A percentile compares a stretch with the other conserved stretches of the same genome.
These are phyloP conservation scores for Axilococcus clingmanii DNA, from an alignment of 139 green algal species.

Conservation along the genomic window DNA sequence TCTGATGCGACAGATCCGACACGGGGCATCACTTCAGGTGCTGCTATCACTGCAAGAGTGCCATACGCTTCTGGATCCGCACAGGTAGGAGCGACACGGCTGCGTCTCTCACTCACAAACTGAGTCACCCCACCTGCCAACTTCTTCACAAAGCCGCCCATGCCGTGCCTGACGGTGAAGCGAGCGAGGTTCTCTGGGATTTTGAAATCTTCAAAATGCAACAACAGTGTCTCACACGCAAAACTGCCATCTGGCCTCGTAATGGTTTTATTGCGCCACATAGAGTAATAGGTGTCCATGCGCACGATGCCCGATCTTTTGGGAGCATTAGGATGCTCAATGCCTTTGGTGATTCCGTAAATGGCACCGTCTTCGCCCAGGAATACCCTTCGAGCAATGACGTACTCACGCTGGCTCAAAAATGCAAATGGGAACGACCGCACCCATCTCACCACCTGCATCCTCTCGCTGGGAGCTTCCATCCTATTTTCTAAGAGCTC, in stretches of 20 bases:
- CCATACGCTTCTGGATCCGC: conserved; percentile 24
- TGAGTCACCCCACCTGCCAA: conserved; percentile 42
- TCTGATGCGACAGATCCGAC: neutral
- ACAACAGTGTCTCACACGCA: conserved; percentile 66
- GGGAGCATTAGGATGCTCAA: conserved; percentile 32
- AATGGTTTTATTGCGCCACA: conserved; percentile 55
- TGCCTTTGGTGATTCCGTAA: conserved; percentile 47
- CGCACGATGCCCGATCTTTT: conserved; percentile 18
- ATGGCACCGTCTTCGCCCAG: conserved; percentile 29
- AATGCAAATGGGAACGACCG: conserved; percentile 84
- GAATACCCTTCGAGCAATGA: conserved; percentile 60
- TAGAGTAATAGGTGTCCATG: conserved; percentile 40
- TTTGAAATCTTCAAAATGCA: conserved; percentile 80
- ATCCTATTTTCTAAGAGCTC: conserved; percentile 43
- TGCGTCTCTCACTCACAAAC: conserved; percentile 52
- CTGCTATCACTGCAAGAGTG: no score
- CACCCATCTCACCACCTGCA: conserved; percentile 80
- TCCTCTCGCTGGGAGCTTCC: conserved; percentile 14
- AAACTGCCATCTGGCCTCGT: conserved; percentile 51
- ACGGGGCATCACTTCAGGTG: no score
- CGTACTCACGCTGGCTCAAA: conserved; percentile 75
- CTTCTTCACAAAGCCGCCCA: conserved; percentile 79
- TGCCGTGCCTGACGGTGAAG: conserved; percentile 65
- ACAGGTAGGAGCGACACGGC: conserved; percentile 14
- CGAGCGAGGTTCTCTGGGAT: conserved; percentile 56